Evolutionary conservation across 768 basidiomycete genomes (phyloP).

Genomic region (Lactarius vividus): DNA sequence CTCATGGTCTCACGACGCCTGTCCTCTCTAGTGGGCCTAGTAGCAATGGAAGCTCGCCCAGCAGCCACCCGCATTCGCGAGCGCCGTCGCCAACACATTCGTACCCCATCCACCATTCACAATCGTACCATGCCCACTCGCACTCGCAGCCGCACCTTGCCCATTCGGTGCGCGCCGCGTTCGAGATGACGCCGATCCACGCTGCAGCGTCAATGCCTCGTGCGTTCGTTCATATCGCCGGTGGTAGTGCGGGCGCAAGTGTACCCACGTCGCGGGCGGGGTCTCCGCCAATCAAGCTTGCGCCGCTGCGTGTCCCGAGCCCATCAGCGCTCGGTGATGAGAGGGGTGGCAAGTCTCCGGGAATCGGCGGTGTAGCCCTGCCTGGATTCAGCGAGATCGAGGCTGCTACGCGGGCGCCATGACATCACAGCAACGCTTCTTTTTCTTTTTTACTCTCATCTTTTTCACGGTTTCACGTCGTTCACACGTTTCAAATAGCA

Average conservation of each 20-base stretch:
- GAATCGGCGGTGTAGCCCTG: conserved; percentile 30
- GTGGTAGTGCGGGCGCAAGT: conserved; percentile 20
- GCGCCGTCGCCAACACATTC: conserved; percentile 54
- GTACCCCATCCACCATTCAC: conserved; percentile 30
- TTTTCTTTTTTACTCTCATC: background rate
- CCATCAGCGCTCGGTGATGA: conserved; percentile 30
- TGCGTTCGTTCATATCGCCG: conserved; percentile 20
- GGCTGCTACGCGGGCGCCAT: conserved; percentile 28
- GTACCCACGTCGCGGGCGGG: conserved; percentile 59
- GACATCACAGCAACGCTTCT: conserved; percentile 8
- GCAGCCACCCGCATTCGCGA: conserved; percentile 51
- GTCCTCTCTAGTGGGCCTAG: conserved; percentile 64
- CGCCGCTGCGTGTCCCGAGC: conserved; percentile 57
- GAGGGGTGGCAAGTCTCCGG: conserved; percentile 16
- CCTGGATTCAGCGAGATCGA: conserved; percentile 36
- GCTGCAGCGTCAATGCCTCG: conserved; percentile 37
- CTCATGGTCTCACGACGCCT: conserved; percentile 47
- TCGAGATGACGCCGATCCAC: conserved; percentile 88
- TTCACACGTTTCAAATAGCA: conserved; percentile 10
- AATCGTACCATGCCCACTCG: conserved; percentile 22
- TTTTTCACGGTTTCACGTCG: background rate
- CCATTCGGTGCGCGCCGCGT: conserved; percentile 81
- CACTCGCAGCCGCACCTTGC: conserved; percentile 49
- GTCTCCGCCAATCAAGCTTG: conserved; percentile 68
- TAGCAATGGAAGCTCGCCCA: conserved; percentile 62